These are phyloP conservation scores for Alternaria gansuensis DNA, from an alignment of 2,329 filamentous ascomycete species.

Conservation along the genomic window DNA sequence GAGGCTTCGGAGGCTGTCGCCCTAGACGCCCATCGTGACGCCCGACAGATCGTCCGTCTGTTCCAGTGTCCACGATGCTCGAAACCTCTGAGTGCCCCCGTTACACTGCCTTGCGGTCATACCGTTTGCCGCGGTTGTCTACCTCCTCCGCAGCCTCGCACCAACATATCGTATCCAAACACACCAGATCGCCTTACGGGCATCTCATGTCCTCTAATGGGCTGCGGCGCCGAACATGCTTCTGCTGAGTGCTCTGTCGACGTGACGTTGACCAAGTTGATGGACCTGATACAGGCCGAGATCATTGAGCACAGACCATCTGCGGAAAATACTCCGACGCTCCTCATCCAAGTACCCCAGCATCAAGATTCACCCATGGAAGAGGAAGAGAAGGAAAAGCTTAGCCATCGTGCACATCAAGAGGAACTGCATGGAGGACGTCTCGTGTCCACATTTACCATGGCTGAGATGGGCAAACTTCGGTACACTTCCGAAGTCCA, in stretches of 20 bases:
- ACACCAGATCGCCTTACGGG: constrained; percentile 71
- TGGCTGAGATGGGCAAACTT: constrained; percentile 70
- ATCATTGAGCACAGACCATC: constrained; percentile 56
- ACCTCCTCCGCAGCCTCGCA: constrained; percentile 70
- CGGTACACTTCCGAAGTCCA: constrained; percentile 64
- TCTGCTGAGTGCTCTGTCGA: constrained; percentile 79
- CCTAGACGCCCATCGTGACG: constrained; percentile 63
- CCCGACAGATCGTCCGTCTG: constrained; percentile 72
- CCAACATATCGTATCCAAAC: constrained; percentile 80
- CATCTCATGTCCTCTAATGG: constrained; percentile 75
- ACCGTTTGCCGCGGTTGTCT: constrained; percentile 79
- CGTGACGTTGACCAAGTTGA: constrained; percentile 77
- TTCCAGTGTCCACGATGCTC: constrained; percentile 82
- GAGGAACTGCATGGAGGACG: constrained; percentile 64
- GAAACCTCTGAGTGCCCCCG: constrained; percentile 70
- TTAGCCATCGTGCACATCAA: constrained; percentile 39
- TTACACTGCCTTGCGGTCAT: constrained; percentile 83
- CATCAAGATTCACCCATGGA: constrained; percentile 46
- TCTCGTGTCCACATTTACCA: constrained; percentile 71
- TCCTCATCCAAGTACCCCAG: constrained; percentile 56
- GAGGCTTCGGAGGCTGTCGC: constrained; percentile 49
- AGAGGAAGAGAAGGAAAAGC: constrained; percentile 50
- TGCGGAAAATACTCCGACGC: constrained; percentile 46
- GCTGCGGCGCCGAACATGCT: constrained; percentile 76
- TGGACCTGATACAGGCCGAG: constrained; percentile 62